Base-by-base conservation (phyloP, 305 asterid species). In the Fraxinus albicans region DNA sequence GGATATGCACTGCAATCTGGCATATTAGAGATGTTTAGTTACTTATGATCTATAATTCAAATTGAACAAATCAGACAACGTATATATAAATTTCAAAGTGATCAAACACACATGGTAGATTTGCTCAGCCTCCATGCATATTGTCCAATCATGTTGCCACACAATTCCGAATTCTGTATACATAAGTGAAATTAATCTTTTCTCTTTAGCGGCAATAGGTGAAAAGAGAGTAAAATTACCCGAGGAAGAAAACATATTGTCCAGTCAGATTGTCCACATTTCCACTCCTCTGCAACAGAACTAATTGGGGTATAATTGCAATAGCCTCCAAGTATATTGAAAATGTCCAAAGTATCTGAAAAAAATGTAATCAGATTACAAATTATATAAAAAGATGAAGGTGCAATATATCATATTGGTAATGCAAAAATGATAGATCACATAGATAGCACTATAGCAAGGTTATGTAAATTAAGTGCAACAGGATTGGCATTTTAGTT, bases 271-370 rank as follows among this genome's bases (percentile, higher is more conserved):
- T 96, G 90, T 96, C 99, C 84, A 96, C 95, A 77, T 96, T 96
- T 88, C 98, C 97, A 87, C 97, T 92, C 88, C 99, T 93, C 89
- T 96, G 99, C 93, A 96, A 85, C 80, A 96, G 89, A 77, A 96
- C 96, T 91, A 96, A 87, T 90, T 94, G 99, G 23, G 99, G 99
- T 82, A 96, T 88, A 82, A 96, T 96, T 44, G 98, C 97, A 81
- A 93, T 95, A 55, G 99, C 98, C 89, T 96, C 99, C 94, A 96
- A 87, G 90, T 94, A 96, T 81, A 96, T 90, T 69, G 99, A 96
- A 82, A 96, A 94, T 70, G 97, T 93, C 99, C 99, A 96, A 63
- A 93, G 83, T 85, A 96, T 80, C 99, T 96, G 94, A 69, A 76
- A 83, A 75, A 38, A 55, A 63, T 79, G 70, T 50, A 8, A 42